These are phyloP conservation scores for Colletotrichum ledebouriae DNA, from an alignment of 2,329 filamentous ascomycete genomes.

Conservation along the genomic window DNA sequence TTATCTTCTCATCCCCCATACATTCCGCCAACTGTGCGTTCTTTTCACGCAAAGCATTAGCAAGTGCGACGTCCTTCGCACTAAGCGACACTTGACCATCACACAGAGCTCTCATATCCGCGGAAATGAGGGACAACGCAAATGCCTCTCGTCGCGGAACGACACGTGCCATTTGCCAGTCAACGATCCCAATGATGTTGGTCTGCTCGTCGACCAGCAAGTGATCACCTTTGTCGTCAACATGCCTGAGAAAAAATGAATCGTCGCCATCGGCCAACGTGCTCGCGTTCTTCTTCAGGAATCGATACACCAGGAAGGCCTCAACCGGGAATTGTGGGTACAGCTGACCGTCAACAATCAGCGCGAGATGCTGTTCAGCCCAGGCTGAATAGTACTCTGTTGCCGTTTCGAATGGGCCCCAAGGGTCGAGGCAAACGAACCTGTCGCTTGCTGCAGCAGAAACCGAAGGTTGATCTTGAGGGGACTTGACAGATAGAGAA, in stretches of 20 bases:
- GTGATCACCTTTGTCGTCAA: slow-evolving; percentile 61
- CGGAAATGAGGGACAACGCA: slow-evolving; percentile 7
- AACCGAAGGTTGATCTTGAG: slow-evolving; percentile 39
- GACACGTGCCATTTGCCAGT: slow-evolving; percentile 45
- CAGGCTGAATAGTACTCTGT: slow-evolving; percentile 45
- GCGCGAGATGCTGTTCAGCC: slow-evolving; percentile 45
- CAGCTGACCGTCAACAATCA: slow-evolving; percentile 51
- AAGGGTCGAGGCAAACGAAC: slow-evolving; percentile 46
- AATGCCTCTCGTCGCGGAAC: slow-evolving; percentile 27
- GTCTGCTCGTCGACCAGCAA: slow-evolving; percentile 57
- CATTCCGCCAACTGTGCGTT: slow-evolving; percentile 7
- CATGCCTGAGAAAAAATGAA: slow-evolving; percentile 53
- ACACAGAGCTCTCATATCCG: slow-evolving; percentile 29
- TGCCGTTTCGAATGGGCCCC: slow-evolving; percentile 40
- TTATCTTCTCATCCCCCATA: slow-evolving; percentile 42
- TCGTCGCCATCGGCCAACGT: slow-evolving; percentile 48
- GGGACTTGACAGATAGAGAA: slow-evolving; percentile 43
- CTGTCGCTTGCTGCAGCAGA: slow-evolving; percentile 48
- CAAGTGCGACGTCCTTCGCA: slow-evolving; percentile 39
- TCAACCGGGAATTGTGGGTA: slow-evolving; percentile 47
- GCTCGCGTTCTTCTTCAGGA: slow-evolving; percentile 50
- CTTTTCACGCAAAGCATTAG: slow-evolving; percentile 34
- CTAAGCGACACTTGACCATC: slow-evolving; percentile 38
- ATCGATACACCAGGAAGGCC: slow-evolving; percentile 55
- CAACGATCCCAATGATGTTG: slow-evolving; percentile 53